These are phyloP conservation scores for Acanthamoeba divionensis DNA, from an alignment of 208 protist genomes.

Conservation along the genomic window DNA sequence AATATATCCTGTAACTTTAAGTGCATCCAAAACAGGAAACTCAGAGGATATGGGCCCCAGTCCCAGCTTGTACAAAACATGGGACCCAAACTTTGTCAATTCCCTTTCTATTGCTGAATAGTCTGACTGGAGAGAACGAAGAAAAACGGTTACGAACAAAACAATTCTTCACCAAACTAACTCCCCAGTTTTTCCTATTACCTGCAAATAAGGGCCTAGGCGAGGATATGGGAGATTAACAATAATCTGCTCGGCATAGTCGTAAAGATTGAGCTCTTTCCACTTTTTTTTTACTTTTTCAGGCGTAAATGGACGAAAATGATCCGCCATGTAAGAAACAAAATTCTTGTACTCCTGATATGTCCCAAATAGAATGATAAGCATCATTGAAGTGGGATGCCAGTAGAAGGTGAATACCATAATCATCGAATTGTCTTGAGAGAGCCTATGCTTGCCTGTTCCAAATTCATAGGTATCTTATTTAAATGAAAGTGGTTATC, in stretches of 20 bases:
- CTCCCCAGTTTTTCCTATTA: not conserved
- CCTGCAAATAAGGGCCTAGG: not conserved
- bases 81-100: not conserved
- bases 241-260: not conserved
- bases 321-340: not conserved
- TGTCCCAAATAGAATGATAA: too few relatives aligned
- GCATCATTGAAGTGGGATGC: too few relatives aligned
- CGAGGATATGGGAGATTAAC: not conserved
- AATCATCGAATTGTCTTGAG: slow-evolving; percentile 4
- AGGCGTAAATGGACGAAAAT: not conserved
- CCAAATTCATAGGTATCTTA: too few relatives aligned
- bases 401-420: too few relatives aligned
- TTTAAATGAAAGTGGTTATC: too few relatives aligned
- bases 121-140: not conserved
- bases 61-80: not conserved
- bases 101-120: not conserved
- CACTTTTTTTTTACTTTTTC: not conserved
- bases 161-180: not conserved
- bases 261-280: not conserved
- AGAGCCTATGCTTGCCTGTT: not conserved
- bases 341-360: slow-evolving; percentile 1
- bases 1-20: not conserved
- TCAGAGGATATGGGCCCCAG: not conserved
- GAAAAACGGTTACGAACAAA: not conserved
- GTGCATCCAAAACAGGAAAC: not conserved